Evolutionary conservation across 1,284 basidiomycete species (phyloP).

Genomic region (Fomitopsis palustris): DNA sequence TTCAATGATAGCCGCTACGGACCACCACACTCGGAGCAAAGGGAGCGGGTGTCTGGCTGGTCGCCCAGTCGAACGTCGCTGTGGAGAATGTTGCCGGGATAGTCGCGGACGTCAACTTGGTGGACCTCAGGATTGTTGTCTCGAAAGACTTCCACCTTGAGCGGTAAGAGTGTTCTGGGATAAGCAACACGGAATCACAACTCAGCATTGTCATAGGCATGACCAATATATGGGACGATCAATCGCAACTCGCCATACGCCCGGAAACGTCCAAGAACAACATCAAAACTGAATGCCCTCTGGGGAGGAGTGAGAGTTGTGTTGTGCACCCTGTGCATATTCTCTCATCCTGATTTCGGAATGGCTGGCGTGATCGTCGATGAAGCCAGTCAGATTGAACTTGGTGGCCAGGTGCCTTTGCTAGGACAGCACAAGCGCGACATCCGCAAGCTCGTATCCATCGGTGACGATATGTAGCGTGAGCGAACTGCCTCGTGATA

Average conservation of each 20-base stretch:
- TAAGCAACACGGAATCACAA: not conserved
- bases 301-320: conserved; percentile 48
- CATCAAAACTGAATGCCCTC: conserved; percentile 22
- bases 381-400: conserved; percentile 48
- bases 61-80: conserved; percentile 38
- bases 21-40: no score
- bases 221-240: conserved; percentile 57
- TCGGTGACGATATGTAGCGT: conserved; percentile 48
- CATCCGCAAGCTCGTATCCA: conserved; percentile 39
- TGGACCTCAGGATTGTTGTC: conserved; percentile 38
- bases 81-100: conserved; percentile 55
- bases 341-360: conserved; percentile 40
- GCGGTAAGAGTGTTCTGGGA: conserved; percentile 41
- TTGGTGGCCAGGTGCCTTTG: conserved; percentile 37
- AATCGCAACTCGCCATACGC: conserved; percentile 42
- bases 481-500: conserved; percentile 11
- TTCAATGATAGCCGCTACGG: no score
- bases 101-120: conserved; percentile 32
- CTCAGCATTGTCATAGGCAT: conserved; percentile 46
- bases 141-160: conserved; percentile 53
- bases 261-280: conserved; percentile 40
- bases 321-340: conserved; percentile 68
- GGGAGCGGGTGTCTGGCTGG: conserved; percentile 23
- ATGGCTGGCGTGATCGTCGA: conserved; percentile 35
- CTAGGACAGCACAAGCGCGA: conserved; percentile 21